Base-by-base conservation (phyloP, 179 eudicot species). In the Silene vulgaris region DNA sequence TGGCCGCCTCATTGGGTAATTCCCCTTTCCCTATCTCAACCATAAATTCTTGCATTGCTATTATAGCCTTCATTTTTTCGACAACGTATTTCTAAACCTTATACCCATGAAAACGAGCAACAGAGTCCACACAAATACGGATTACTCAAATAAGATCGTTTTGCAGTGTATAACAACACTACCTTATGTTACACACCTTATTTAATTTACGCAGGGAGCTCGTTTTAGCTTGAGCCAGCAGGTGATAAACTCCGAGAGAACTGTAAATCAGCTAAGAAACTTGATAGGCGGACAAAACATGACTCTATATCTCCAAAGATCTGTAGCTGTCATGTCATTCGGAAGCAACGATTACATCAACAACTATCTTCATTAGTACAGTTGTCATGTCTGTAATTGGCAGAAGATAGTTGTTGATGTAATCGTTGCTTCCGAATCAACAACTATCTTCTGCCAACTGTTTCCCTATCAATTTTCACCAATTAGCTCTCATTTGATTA, bases 271-370 rank as follows among this genome's bases (percentile, higher is more conserved):
- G 28, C 57, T 93, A 69, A 82, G 78, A 76, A 79, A 28, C 76
- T 77, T 72, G 68, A 67, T 75, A 62, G 29, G 77, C 20, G 48
- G 54, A 35, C 2, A 78, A 76, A 74, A 77, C 37, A 74, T 91
- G 71, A 83, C 57, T 54, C 82, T 61, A n/a, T 83, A 87, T 74
- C 77, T 93, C 65, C 85, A 83, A 1, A 86, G 80, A 74, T 83
- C 98, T 7, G 66, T 93, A 1, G 91, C 75, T 0, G 56, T 91
- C 13, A 74, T 93, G 82, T 76, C 84, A 32, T 76, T 87, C n/a
- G 98, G 98, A 4, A 91, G 89, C 86, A 91, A 93, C 54, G 98
- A 93, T 84, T 91, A 93, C 82, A 72, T 93, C 70, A 88, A 93
- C 73, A 93, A 93, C 84, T 93, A 93, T 79, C 85, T 93, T n/a